phyloP scores from a whole-genome alignment of 805 yeast species.

The Saccharomycopsis javanensis region DNA sequence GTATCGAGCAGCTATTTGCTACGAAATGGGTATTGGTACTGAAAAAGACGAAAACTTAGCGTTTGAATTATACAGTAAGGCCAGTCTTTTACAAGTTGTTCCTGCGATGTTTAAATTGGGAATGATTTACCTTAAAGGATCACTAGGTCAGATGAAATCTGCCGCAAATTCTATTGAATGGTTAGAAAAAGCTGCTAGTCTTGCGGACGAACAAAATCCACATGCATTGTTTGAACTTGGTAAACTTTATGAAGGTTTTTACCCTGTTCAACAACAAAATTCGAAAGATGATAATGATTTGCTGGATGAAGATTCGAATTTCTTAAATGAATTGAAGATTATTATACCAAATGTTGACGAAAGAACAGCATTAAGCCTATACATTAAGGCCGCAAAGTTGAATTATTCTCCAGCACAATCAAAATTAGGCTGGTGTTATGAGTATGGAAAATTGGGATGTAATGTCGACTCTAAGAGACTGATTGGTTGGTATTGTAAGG shows the following conservation, averaged over 20 bases:
- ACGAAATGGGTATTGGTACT: constrained; percentile 56
- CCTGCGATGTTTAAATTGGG: constrained; percentile 71
- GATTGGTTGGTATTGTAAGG: constrained; percentile 64
- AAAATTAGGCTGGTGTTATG: constrained; percentile 62
- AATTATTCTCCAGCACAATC: constrained; percentile 61
- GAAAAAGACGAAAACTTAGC: constrained; percentile 38
- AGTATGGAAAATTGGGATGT: constrained; percentile 52
- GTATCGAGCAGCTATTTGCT: constrained; percentile 62
- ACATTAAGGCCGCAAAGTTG: constrained; percentile 47
- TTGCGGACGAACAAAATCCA: constrained; percentile 36
- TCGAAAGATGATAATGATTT: constrained; percentile 14
- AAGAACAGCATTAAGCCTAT: constrained; percentile 40
- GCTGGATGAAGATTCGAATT: constrained; percentile 24
- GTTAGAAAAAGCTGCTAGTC: constrained; percentile 40
- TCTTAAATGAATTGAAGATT: constrained; percentile 27
- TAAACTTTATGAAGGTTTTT: constrained; percentile 40
- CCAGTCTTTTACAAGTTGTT: constrained; percentile 53
- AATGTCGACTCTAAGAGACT: constrained; percentile 46
- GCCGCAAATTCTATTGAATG: constrained; percentile 39
- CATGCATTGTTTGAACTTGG: constrained; percentile 54
- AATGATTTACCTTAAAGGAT: constrained; percentile 47
- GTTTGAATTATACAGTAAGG: constrained; percentile 43
- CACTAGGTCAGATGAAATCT: constrained; percentile 30
- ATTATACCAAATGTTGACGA: constrained; percentile 29
- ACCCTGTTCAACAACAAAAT: constrained; percentile 22